A percentile compares a stretch with the other conserved stretches of the same genome.
These are phyloP conservation scores for Coelastrella sp. DNA, from an alignment of 139 green algal species.

Conservation along the genomic window DNA sequence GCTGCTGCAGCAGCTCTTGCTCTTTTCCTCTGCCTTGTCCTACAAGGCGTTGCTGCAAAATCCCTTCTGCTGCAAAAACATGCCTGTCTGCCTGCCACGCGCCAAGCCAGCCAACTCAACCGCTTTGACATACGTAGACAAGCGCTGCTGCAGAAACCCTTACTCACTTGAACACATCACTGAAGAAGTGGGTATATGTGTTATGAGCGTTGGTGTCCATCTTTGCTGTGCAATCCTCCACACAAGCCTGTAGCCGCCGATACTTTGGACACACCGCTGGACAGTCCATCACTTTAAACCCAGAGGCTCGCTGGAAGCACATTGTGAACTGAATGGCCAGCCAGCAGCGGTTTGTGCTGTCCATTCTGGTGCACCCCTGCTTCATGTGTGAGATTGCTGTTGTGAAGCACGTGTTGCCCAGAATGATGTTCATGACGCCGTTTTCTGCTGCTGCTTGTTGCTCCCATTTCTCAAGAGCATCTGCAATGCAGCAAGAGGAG, in stretches of 20 bases:
- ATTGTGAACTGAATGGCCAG: conserved; percentile 42
- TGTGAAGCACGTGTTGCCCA: conserved; percentile 40
- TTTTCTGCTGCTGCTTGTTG: conserved; percentile 4
- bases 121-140: too few relatives aligned
- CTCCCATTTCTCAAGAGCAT: conserved; percentile 24
- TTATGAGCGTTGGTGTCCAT: conserved; percentile 31
- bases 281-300: conserved; percentile 20
- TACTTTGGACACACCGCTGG: neutral
- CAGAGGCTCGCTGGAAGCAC: conserved; percentile 30
- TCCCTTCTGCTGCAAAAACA: too few relatives aligned
- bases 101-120: too few relatives aligned
- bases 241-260: conserved; percentile 13
- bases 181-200: conserved; percentile 32
- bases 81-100: too few relatives aligned
- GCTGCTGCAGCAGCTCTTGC: too few relatives aligned
- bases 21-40: too few relatives aligned
- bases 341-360: conserved; percentile 21
- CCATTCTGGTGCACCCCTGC: conserved; percentile 32
- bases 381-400: conserved; percentile 11
- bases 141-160: neutral
- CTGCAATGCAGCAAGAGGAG: neutral
- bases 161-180: conserved; percentile 34
- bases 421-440: conserved; percentile 22
- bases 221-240: conserved; percentile 30
- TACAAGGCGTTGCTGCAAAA: too few relatives aligned